A percentile compares a stretch with the other conserved stretches of the same genome.
phyloP scores from a whole-genome alignment of 441 rosid genomes.

The Capsella rubella region DNA sequence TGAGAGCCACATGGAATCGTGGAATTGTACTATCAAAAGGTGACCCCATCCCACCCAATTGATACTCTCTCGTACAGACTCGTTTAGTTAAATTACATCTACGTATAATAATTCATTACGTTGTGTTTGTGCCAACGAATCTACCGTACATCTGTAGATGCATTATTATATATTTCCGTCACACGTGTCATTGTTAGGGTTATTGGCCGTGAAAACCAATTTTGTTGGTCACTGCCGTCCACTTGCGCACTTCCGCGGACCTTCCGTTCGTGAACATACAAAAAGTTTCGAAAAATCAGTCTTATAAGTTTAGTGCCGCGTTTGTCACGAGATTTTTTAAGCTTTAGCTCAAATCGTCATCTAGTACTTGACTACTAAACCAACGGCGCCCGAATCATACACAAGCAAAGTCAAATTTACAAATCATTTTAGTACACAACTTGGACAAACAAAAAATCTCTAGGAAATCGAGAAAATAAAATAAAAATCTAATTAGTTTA shows the following conservation, averaged over 20 bases:
- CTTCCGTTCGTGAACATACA: not conserved
- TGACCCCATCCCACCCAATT: constrained; percentile 12
- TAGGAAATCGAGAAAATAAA: not conserved
- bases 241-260: constrained; percentile 4
- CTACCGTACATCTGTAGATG: not conserved
- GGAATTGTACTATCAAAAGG: constrained; percentile 3
- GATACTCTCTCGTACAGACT: not conserved
- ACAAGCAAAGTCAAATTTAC: constrained; percentile 35
- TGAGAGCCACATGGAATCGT: constrained; percentile 26
- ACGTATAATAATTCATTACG: not conserved
- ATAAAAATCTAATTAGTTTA: not conserved
- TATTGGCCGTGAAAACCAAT: not conserved
- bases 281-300: too few species aligned
- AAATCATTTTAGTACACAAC: constrained; percentile 35
- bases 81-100: too few species aligned
- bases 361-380: too few species aligned
- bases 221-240: constrained; percentile 23
- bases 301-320: not conserved
- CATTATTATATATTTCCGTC: not conserved
- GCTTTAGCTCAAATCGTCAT: too few species aligned
- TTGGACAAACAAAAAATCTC: not conserved
- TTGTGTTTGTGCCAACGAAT: not conserved
- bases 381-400: not conserved
- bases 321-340: not conserved
- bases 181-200: constrained; percentile 27